Percentiles rank a stretch among this genome's conserved stretches.
phyloP scores from a whole-genome alignment of 2,329 filamentous ascomycete genomes.

The Cephalotrichum gorgonifer region DNA sequence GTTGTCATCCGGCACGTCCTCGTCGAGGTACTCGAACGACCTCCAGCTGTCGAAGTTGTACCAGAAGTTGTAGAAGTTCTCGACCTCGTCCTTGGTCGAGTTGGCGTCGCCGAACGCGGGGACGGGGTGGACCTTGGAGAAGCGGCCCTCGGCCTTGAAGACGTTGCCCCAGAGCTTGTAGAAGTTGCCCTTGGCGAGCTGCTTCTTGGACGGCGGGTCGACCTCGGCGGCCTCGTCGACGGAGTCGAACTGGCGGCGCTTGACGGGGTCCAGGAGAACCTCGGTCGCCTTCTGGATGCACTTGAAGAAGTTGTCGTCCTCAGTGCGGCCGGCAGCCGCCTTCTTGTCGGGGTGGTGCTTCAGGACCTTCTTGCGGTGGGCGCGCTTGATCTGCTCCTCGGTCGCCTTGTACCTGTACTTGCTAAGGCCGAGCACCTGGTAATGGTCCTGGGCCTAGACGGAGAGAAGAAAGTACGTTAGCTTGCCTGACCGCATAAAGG shows the following conservation, averaged over 20 bases:
- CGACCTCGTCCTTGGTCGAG: conserved; percentile 78
- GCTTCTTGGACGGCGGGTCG: conserved; percentile 87
- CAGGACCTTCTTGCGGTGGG: conserved; percentile 98
- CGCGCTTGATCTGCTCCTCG: conserved; percentile 97
- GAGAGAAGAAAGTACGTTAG: not conserved
- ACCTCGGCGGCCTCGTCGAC: conserved; percentile 91
- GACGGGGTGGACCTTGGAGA: conserved; percentile 85
- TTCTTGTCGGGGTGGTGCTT: conserved; percentile 99
- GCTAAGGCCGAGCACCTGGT: conserved; percentile 85
- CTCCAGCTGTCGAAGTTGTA: conserved; percentile 99
- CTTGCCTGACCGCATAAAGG: too few relatives aligned
- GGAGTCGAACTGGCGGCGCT: conserved; percentile 91
- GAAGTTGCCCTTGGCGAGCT: conserved; percentile 75
- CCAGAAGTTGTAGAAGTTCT: conserved; percentile 98
- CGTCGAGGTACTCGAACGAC: conserved; percentile 94
- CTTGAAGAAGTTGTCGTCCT: conserved; percentile 99
- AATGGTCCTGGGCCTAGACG: conserved; percentile 91
- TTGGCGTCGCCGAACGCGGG: conserved; percentile 78
- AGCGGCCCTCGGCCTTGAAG: conserved; percentile 86
- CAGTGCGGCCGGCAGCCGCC: conserved; percentile 73
- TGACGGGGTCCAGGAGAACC: conserved; percentile 81
- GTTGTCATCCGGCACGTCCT: conserved; percentile 97
- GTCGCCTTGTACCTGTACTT: conserved; percentile 90
- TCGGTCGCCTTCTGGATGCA: conserved; percentile 98
- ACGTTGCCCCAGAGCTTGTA: conserved; percentile 90